phyloP scores from a whole-genome alignment of 148 eudicot genomes.

The Spergularia bocconei region DNA sequence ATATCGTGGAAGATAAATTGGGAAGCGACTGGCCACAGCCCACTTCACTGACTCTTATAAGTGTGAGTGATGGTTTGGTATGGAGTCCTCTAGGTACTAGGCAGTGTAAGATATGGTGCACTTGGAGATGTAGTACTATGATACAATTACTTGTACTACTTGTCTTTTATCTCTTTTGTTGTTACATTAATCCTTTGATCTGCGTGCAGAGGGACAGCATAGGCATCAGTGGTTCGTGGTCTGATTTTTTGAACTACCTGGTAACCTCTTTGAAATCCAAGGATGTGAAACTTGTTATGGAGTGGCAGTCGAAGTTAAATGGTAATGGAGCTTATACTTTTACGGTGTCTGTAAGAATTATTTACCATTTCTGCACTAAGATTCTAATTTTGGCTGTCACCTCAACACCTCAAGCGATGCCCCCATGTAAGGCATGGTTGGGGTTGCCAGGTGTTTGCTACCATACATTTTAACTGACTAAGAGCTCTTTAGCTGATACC shows the following conservation, averaged over 20 bases:
- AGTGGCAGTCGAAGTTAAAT: slow-evolving; percentile 44
- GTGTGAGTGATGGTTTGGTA: neutral
- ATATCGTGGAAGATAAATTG: too few relatives aligned
- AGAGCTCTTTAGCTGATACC: too few relatives aligned
- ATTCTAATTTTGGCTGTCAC: neutral
- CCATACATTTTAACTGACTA: too few relatives aligned
- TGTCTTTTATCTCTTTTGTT: neutral
- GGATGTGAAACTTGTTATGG: slow-evolving; percentile 70
- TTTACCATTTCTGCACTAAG: neutral
- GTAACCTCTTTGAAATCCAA: slow-evolving; percentile 58
- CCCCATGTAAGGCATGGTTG: too few relatives aligned
- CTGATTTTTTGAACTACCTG: slow-evolving; percentile 72
- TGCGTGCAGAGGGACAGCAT: slow-evolving; percentile 62
- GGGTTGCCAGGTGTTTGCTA: too few relatives aligned
- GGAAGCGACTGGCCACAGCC: too few relatives aligned
- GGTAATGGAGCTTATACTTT: slow-evolving; percentile 39
- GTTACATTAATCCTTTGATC: slow-evolving; percentile 7
- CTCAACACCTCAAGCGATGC: too few relatives aligned
- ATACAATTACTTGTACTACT: neutral
- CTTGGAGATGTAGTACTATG: neutral
- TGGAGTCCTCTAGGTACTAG: neutral
- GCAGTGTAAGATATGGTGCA: neutral
- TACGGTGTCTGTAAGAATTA: neutral
- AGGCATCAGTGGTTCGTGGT: slow-evolving; percentile 84
- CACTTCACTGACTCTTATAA: neutral